Percentiles rank a stretch among this genome's conserved stretches.
These are phyloP conservation scores for Polygonum maritimum DNA, from an alignment of 148 eudicot species.

Conservation along the genomic window DNA sequence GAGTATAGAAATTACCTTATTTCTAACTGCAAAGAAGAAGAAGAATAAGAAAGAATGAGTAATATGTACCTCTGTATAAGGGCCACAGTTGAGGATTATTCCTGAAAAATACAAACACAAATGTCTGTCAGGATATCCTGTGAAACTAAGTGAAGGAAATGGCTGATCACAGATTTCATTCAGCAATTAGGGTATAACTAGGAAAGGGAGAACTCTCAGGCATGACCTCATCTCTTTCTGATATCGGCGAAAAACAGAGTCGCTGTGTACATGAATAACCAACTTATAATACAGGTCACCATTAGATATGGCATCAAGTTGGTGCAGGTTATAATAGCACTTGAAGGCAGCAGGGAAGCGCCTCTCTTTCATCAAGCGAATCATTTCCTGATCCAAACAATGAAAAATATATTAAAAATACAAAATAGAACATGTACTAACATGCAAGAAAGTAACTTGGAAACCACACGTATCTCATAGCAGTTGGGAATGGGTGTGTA, in stretches of 20 bases:
- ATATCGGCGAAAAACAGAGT: conserved; percentile 67
- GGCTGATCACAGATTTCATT: neutral
- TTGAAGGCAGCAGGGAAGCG: conserved; percentile 75
- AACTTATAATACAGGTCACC: conserved; percentile 59
- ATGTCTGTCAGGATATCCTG: conserved; percentile 12
- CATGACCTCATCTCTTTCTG: conserved; percentile 89
- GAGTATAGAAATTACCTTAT: neutral
- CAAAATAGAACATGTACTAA: neutral
- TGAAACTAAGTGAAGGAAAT: neutral
- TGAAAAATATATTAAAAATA: neutral
- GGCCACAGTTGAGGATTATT: conserved; percentile 82
- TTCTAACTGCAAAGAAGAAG: neutral
- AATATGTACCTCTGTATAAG: conserved; percentile 68
- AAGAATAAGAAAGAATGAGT: no score
- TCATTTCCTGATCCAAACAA: conserved; percentile 61
- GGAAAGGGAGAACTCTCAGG: neutral
- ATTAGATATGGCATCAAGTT: conserved; percentile 32
- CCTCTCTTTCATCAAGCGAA: conserved; percentile 61
- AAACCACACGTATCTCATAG: neutral
- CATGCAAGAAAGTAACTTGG: neutral
- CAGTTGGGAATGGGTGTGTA: neutral
- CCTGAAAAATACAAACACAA: conserved; percentile 37
- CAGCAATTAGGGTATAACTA: neutral
- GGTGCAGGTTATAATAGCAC: conserved; percentile 73
- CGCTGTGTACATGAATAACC: conserved; percentile 88